Conservation (phyloP, 257 asterid genomes). For the Ligustrum vulgare region DNA sequence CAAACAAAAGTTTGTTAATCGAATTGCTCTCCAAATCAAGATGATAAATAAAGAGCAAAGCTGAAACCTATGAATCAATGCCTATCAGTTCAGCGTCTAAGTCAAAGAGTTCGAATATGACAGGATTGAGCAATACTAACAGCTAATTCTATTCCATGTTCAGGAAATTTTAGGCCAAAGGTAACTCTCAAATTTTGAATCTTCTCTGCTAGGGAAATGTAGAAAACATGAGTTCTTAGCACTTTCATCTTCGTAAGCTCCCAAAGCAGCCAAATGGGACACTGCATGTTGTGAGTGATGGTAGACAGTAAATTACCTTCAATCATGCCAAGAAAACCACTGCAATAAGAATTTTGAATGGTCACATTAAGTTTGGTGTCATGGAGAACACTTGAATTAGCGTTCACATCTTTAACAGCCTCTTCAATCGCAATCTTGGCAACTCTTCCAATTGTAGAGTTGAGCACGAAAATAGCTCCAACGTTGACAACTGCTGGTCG, state of each 20-base stretch:
- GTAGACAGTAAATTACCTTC: conserved; percentile 52
- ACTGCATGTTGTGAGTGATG: too few relatives aligned
- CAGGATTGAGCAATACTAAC: neutral
- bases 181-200: too few relatives aligned
- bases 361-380: conserved; percentile 57
- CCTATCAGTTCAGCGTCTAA: neutral
- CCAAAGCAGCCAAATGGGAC: too few relatives aligned
- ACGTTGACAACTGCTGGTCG: conserved; percentile 69
- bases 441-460: conserved; percentile 83
- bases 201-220: too few relatives aligned
- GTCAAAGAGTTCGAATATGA: neutral
- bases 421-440: conserved; percentile 89
- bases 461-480: conserved; percentile 73
- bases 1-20: conserved; percentile 19
- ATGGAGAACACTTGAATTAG: conserved; percentile 59
- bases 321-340: conserved; percentile 84
- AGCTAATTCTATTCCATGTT: neutral
- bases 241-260: too few relatives aligned
- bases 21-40: neutral
- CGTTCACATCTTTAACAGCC: conserved; percentile 88
- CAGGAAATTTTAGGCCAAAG: too few relatives aligned
- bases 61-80: neutral
- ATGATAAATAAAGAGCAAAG: neutral
- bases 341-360: conserved; percentile 68
- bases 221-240: too few relatives aligned